Evolutionary conservation across 768 basidiomycete genomes (phyloP).

Genomic region (Baorangia bicolor): DNA sequence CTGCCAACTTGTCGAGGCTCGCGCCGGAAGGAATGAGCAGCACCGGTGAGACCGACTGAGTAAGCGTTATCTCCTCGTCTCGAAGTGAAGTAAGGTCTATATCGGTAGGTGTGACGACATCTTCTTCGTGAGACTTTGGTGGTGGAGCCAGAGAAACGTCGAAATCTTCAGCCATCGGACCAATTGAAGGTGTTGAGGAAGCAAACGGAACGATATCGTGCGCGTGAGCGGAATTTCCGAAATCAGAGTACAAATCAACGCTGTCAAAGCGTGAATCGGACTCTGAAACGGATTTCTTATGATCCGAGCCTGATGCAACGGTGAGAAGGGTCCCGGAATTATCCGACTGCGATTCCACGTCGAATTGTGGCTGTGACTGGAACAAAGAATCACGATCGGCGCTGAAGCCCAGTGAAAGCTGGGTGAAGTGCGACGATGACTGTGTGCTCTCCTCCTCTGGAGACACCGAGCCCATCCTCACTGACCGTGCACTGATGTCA

Average conservation of each 20-base stretch:
- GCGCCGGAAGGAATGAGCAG: too few species aligned
- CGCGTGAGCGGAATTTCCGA: neutral
- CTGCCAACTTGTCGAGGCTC: conserved; percentile 53
- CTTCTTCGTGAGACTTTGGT: neutral
- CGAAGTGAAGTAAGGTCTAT: neutral
- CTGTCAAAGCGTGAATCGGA: conserved; percentile 6
- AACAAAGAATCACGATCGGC: too few species aligned
- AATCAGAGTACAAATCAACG: too few species aligned
- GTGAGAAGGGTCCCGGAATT: conserved; percentile 21
- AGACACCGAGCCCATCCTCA: neutral
- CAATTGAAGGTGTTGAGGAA: neutral
- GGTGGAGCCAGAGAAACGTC: conserved; percentile 6
- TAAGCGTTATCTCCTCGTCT: conserved; percentile 41
- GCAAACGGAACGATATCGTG: neutral
- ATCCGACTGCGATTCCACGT: conserved; percentile 15
- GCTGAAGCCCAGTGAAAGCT: too few species aligned
- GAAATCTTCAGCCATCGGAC: conserved; percentile 6
- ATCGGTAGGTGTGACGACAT: too few species aligned
- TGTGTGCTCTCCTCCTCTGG: neutral
- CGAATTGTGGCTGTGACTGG: neutral
- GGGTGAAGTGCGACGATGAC: neutral
- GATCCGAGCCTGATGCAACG: neutral
- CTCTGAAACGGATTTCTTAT: conserved; percentile 8
- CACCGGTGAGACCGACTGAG: too few species aligned
- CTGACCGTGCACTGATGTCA: conserved; percentile 19